A percentile compares a stretch with the other conserved stretches of the same genome.
phyloP scores from a whole-genome alignment of 23 red algal species.

The Cyanidium caldarium region DNA sequence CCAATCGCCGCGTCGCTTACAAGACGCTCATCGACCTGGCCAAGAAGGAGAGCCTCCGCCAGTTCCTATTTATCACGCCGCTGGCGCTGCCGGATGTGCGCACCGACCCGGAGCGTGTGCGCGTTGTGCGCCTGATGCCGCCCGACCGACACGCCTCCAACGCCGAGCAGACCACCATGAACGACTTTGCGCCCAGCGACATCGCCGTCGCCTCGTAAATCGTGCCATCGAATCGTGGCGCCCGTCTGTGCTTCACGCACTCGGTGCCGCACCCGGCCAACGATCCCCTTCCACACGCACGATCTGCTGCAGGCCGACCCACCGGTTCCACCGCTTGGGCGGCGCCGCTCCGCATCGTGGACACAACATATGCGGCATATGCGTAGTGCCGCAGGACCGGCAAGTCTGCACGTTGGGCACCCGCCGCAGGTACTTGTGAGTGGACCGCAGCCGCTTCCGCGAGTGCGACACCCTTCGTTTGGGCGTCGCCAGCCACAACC shows the following conservation, averaged over 20 bases:
- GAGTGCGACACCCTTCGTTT: background rate
- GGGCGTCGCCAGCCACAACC: background rate
- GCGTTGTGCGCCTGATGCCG: background rate
- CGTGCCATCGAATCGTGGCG: too few species aligned
- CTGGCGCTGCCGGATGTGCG: conserved; percentile 27
- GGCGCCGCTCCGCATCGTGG: background rate
- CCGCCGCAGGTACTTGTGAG: background rate
- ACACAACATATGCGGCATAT: background rate
- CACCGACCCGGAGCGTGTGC: background rate
- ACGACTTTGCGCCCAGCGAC: background rate
- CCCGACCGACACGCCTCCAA: background rate
- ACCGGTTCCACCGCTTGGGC: background rate
- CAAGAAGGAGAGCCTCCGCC: conserved; percentile 25
- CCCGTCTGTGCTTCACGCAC: too few species aligned
- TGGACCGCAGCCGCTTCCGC: background rate
- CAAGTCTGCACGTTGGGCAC: background rate
- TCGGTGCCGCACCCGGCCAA: too few species aligned
- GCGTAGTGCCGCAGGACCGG: background rate
- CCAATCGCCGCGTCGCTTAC: conserved; percentile 51
- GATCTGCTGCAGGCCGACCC: background rate
- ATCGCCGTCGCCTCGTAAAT: too few species aligned
- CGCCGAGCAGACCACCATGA: background rate
- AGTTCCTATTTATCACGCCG: conserved; percentile 86
- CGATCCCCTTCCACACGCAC: too few species aligned
- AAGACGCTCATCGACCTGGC: conserved; percentile 47